Conservation (phyloP, 495 filamentous ascomycete species). For the Polyplosphaeria fusca region DNA sequence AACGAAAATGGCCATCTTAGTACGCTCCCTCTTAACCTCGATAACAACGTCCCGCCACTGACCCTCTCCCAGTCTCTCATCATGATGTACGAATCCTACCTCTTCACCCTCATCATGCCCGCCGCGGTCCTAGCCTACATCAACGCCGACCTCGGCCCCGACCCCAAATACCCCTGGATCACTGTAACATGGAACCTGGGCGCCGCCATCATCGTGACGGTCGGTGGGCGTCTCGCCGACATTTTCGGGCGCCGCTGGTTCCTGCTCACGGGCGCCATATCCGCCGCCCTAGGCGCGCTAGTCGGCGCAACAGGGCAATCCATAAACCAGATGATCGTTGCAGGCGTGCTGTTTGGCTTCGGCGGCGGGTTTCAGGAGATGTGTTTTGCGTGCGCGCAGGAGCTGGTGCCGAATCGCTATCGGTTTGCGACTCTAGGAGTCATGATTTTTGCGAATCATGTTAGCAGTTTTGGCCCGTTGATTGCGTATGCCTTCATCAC, state of each 20-base stretch:
- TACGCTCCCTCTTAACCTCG: too few relatives aligned
- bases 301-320: constrained; percentile 23
- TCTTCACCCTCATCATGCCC: constrained; percentile 3
- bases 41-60: too few relatives aligned
- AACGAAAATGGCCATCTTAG: too few relatives aligned
- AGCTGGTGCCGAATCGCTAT: constrained; percentile 22
- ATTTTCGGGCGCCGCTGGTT: constrained; percentile 14
- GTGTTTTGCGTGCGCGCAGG: constrained; percentile 19
- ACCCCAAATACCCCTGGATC: constrained; percentile 7
- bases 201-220: neutral
- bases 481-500: constrained; percentile 1
- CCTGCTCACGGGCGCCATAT: neutral
- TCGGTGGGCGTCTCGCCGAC: constrained; percentile 9
- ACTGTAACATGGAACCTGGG: constrained; percentile 1
- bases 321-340: constrained; percentile 30
- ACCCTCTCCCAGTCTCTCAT: too few relatives aligned
- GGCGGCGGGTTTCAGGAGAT: constrained; percentile 18
- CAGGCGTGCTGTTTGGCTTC: constrained; percentile 22
- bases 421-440: constrained; percentile 9
- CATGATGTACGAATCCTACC: too few relatives aligned
- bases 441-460: neutral
- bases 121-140: constrained; percentile 3
- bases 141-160: constrained; percentile 11
- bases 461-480: neutral
- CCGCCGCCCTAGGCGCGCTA: constrained; percentile 13